These are phyloP conservation scores for Clonostachys rosea DNA, from an alignment of 2,329 filamentous ascomycete species.

Conservation along the genomic window DNA sequence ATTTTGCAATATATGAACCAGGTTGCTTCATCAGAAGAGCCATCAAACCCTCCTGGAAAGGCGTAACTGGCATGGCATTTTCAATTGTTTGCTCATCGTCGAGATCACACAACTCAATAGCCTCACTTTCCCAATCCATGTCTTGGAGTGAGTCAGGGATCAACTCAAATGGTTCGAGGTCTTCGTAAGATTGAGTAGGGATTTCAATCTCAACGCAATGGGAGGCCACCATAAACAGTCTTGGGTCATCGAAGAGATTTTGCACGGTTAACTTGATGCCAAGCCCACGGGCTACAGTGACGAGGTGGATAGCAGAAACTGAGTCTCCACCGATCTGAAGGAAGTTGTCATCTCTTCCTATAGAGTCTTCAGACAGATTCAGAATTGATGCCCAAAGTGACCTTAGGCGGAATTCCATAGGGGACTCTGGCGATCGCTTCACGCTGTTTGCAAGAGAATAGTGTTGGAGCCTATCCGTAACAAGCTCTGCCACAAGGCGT, in stretches of 20 bases:
- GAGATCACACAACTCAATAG: background rate
- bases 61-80: slow-evolving; percentile 32
- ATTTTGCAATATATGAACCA: slow-evolving; percentile 28
- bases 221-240: background rate
- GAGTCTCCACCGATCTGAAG: slow-evolving; percentile 9
- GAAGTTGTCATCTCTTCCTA: slow-evolving; percentile 6
- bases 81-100: slow-evolving; percentile 2
- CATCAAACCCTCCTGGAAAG: slow-evolving; percentile 33
- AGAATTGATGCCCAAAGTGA: slow-evolving; percentile 6
- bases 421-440: background rate
- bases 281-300: slow-evolving; percentile 1
- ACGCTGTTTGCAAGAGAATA: background rate
- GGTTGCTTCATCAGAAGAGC: slow-evolving; percentile 22
- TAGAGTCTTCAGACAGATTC: background rate
- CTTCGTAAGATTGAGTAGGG: background rate
- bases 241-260: slow-evolving; percentile 6
- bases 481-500: background rate
- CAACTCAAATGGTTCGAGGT: background rate
- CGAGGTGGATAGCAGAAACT: slow-evolving; percentile 6
- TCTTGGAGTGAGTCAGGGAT: background rate
- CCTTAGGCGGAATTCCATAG: slow-evolving; percentile 5
- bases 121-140: background rate
- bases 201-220: background rate
- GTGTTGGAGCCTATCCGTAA: background rate
- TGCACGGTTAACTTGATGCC: slow-evolving; percentile 3